Conservation (phyloP, 164 flowering plant genomes). For the Vitis rupestris region DNA sequence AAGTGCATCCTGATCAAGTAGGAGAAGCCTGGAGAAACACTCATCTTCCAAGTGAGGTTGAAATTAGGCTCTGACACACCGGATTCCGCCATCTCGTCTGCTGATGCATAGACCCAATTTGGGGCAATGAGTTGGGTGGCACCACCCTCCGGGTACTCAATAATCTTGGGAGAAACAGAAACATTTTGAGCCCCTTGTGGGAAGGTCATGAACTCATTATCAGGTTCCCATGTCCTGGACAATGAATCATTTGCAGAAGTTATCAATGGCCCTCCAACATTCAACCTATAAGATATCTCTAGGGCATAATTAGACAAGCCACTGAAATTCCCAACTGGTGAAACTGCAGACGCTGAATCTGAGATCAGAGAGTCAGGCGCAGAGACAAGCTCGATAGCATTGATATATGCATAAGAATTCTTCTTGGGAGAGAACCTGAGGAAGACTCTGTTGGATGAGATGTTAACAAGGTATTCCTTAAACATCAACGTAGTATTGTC, state of each 20-base stretch:
- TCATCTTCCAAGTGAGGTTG: slow-evolving; percentile 74
- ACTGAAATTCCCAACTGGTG: slow-evolving; percentile 36
- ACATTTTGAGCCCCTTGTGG: slow-evolving; percentile 45
- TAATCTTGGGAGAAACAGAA: slow-evolving; percentile 30
- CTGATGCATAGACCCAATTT: slow-evolving; percentile 57
- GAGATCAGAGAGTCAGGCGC: slow-evolving; percentile 59
- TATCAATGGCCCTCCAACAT: slow-evolving; percentile 66
- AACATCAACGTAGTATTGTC: slow-evolving; percentile 25
- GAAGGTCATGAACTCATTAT: slow-evolving; percentile 29
- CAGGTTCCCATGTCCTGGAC: slow-evolving; percentile 67
- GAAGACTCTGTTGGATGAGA: slow-evolving; percentile 41
- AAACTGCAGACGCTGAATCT: slow-evolving; percentile 46
- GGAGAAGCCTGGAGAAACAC: slow-evolving; percentile 48
- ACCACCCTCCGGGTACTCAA: slow-evolving; percentile 44
- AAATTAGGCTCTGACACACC: slow-evolving; percentile 34
- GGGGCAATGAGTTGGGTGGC: slow-evolving; percentile 67
- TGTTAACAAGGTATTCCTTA: slow-evolving; percentile 69
- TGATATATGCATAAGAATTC: slow-evolving; percentile 64
- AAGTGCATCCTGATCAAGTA: slow-evolving; percentile 78
- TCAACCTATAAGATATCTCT: slow-evolving; percentile 54
- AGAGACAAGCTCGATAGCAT: slow-evolving; percentile 77
- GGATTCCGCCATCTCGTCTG: slow-evolving; percentile 58
- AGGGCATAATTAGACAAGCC: slow-evolving; percentile 47
- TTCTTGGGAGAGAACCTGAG: slow-evolving; percentile 58
- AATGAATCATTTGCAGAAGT: slow-evolving; percentile 63